A percentile compares a stretch with the other conserved stretches of the same genome.
phyloP scores from a whole-genome alignment of 208 protist species.

The Acanthamoeba quina region DNA sequence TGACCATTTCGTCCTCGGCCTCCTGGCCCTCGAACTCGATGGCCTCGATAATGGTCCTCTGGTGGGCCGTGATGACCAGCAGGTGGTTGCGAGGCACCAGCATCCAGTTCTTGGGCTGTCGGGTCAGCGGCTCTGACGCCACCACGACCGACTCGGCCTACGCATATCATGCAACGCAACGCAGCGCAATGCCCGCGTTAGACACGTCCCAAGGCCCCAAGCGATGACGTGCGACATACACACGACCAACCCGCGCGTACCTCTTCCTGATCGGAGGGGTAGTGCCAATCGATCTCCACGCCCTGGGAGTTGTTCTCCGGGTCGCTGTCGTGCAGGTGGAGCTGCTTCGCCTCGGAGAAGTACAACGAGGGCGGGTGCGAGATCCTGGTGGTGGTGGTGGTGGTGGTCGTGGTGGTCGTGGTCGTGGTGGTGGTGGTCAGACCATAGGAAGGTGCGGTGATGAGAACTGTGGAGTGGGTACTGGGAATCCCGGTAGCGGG shows the following conservation, averaged over 20 bases:
- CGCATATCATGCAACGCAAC: not conserved
- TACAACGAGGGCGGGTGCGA: slow-evolving; percentile 57
- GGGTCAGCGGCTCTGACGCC: slow-evolving; percentile 52
- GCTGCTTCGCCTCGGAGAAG: slow-evolving; percentile 60
- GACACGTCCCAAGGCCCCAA: too few relatives aligned
- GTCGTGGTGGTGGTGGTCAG: too few relatives aligned
- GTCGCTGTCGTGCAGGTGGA: slow-evolving; percentile 21
- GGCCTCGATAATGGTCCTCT: slow-evolving; percentile 66
- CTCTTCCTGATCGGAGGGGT: slow-evolving; percentile 24
- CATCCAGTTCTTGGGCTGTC: slow-evolving; percentile 49
- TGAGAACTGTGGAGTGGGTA: not conserved
- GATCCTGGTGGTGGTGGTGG: not conserved
- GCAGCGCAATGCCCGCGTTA: not conserved
- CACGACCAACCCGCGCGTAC: not conserved
- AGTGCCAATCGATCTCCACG: slow-evolving; percentile 52
- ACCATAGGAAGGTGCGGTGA: not conserved
- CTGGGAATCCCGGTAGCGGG: slow-evolving; percentile 59
- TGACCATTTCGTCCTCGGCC: not conserved
- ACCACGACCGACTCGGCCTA: slow-evolving; percentile 60
- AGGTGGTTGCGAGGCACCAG: slow-evolving; percentile 58
- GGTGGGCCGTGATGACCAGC: slow-evolving; percentile 44
- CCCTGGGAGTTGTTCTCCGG: not conserved
- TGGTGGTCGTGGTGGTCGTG: too few relatives aligned
- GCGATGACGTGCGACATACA: not conserved
- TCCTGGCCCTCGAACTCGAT: slow-evolving; percentile 46